Base-by-base conservation (phyloP, 2,329 filamentous ascomycete genomes). In the Alternaria consortialis region DNA sequence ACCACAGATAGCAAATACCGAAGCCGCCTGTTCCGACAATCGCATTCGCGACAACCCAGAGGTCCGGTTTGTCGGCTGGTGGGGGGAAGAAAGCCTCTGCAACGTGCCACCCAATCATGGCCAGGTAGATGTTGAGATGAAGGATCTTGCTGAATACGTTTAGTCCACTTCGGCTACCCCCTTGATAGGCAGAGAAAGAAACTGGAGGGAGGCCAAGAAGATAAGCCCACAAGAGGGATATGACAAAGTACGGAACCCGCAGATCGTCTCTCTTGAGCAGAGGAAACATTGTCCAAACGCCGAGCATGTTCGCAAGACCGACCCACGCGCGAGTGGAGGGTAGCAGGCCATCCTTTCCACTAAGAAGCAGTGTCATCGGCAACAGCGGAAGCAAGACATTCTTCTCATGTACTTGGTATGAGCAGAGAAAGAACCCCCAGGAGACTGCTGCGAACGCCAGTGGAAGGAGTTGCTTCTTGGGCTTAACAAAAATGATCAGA, bases 341-440 rank as follows among this genome's bases (percentile, higher is more conserved):
- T 61, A 88, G 88, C 51, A 99, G 81, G 0, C 94, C 94, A 50
- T 91, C 87, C 64, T 90, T 87, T 15, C 91, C 89, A 15, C 91
- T 91, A 39, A 99, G 84, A 5, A 98, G 84, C 7, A 97, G 80
- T 0, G 94, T 98, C 91, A 96, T 97, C 0, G 95, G 95, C 76
- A 98, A 87, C 47, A 99, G 83, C 1, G 95, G 96, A 2, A 99
- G 86, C 5, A 99, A 84, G 0, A 97, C 93, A 67, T 94, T 97
- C 85, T 99, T 99, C 81, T 99, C 95, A 73, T 99, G 95, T 0
- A 99, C 96, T 76, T 99, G 95, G 77, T 97, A 99, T 71, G 93
- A 96, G 81, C 96, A 98, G 15, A 99, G 84, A 78, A 98, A 99
- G 83, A 99, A 99, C 0, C 91, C 94, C 95, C 95, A 99, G 2